Evolutionary conservation across 148 eudicot species (phyloP).

Genomic region (Spergularia marina): DNA sequence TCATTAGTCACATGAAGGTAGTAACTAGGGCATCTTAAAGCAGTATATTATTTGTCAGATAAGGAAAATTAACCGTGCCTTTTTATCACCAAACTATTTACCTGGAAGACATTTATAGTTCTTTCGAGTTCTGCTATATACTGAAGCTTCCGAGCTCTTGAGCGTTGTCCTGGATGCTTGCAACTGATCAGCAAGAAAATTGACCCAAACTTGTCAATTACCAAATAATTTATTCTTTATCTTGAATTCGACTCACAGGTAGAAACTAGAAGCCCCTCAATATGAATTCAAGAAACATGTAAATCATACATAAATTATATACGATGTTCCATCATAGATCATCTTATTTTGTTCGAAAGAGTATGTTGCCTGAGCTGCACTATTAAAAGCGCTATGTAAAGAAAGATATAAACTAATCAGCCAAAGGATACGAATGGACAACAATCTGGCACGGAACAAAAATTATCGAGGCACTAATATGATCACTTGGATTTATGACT

Average conservation of each 20-base stretch:
- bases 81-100: slow-evolving; percentile 10
- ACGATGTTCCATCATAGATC: too few species aligned
- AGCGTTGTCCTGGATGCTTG: slow-evolving; percentile 75
- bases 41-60: background rate
- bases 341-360: too few species aligned
- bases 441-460: too few species aligned
- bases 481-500: background rate
- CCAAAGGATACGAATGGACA: too few species aligned
- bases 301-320: background rate
- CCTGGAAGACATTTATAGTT: slow-evolving; percentile 59
- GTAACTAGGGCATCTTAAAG: background rate
- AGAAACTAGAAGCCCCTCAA: slow-evolving; percentile 1
- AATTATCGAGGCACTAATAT: background rate
- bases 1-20: background rate
- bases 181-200: slow-evolving; percentile 10
- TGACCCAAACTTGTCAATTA: background rate
- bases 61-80: background rate
- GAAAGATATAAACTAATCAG: too few species aligned
- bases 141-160: slow-evolving; percentile 75
- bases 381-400: too few species aligned
- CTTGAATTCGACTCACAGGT: background rate
- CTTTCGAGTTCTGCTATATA: slow-evolving; percentile 76
- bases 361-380: too few species aligned
- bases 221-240: background rate
- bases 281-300: background rate